Evolutionary conservation across 345 rosid species (phyloP).

Genomic region (Abelmoschus esculentus): DNA sequence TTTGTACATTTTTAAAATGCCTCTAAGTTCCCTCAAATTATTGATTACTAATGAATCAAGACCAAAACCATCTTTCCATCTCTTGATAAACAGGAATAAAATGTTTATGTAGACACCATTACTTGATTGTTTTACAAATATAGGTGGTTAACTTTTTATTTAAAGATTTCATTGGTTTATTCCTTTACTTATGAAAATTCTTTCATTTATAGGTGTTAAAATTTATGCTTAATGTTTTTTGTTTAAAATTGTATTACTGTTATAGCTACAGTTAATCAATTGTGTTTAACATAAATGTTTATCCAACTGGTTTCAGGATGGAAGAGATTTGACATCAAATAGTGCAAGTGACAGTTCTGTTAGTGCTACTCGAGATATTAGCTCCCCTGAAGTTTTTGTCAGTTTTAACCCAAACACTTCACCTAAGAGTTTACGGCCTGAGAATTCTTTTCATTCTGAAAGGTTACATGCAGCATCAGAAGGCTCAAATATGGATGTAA

Average conservation of each 20-base stretch:
- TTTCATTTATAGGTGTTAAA: not conserved
- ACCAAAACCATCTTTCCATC: not conserved
- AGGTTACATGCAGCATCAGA: slow-evolving; percentile 83
- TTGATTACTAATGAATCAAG: not conserved
- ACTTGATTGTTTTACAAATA: not conserved
- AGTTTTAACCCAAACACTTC: slow-evolving; percentile 42
- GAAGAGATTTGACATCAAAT: slow-evolving; percentile 74
- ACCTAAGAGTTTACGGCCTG: slow-evolving; percentile 49
- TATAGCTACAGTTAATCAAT: not conserved
- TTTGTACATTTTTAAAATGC: not conserved
- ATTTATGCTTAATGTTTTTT: not conserved
- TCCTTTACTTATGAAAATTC: not conserved
- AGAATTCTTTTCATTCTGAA: slow-evolving; percentile 60
- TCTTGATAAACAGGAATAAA: not conserved
- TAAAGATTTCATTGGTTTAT: not conserved
- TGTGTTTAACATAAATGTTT: not conserved
- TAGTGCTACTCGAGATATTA: slow-evolving; percentile 57
- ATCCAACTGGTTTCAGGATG: slow-evolving; percentile 53
- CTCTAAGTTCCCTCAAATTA: not conserved
- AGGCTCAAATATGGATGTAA: slow-evolving; percentile 72
- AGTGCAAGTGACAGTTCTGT: slow-evolving; percentile 86
- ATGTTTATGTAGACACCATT: not conserved
- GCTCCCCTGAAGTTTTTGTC: slow-evolving; percentile 57
- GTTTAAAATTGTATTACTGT: slow-evolving; percentile 9
- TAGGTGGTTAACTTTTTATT: not conserved